These are phyloP conservation scores for Venturia aucupariae DNA, from an alignment of 2,329 filamentous ascomycete genomes.

Conservation along the genomic window DNA sequence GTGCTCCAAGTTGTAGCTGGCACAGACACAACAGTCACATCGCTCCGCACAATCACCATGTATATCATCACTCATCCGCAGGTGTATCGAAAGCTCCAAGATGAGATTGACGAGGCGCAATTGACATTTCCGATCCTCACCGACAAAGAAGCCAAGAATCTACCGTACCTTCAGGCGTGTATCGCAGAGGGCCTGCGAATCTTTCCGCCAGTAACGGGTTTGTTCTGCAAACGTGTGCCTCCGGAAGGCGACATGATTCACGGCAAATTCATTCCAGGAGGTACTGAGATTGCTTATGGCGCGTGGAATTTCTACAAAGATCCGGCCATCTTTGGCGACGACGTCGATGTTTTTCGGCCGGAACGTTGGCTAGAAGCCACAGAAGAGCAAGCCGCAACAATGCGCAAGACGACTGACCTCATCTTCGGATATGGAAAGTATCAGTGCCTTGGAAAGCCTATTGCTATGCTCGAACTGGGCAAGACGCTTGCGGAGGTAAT, in stretches of 20 bases:
- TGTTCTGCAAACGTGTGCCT: constrained; percentile 31
- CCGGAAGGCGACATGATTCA: constrained; percentile 9
- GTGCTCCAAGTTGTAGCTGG: constrained; percentile 40
- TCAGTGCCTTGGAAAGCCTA: constrained; percentile 25
- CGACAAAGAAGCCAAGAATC: constrained; percentile 27
- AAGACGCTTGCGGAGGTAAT: constrained; percentile 36
- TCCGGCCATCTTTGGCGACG: constrained; percentile 18
- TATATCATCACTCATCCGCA: constrained; percentile 42
- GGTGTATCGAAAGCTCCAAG: constrained; percentile 37
- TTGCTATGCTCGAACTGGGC: constrained; percentile 29
- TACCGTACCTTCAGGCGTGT: constrained; percentile 45
- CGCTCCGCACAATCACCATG: constrained; percentile 44
- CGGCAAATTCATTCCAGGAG: constrained; percentile 10
- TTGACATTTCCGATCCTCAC: constrained; percentile 22
- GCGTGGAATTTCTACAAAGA: constrained; percentile 24
- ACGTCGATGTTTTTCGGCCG: constrained; percentile 39
- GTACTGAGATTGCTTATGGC: constrained; percentile 24
- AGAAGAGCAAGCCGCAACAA: constrained; percentile 16
- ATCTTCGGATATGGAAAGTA: constrained; percentile 30
- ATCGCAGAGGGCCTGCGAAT: constrained; percentile 44
- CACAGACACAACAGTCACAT: constrained; percentile 49
- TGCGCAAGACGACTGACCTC: constrained; percentile 20
- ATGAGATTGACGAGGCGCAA: constrained; percentile 31
- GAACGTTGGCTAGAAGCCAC: constrained; percentile 39
- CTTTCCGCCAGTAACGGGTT: constrained; percentile 41